Conservation (phyloP, 805 yeast species). For the Metschnikowia vanudenii region DNA sequence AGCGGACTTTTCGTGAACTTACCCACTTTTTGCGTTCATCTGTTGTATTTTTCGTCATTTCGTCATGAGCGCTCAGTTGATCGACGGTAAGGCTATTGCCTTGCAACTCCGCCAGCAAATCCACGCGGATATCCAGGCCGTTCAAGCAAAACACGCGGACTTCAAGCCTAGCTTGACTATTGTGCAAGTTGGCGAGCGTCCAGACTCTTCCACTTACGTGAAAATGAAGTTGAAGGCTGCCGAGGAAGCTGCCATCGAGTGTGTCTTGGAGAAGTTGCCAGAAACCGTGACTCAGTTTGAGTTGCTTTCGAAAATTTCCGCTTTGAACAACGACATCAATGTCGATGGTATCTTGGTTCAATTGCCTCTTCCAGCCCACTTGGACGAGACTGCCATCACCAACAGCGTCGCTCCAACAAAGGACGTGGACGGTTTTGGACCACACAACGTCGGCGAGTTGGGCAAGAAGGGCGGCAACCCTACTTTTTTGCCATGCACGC, state of each 20-base stretch:
- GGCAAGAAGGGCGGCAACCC: slow-evolving; percentile 73
- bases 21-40: background rate
- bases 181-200: slow-evolving; percentile 74
- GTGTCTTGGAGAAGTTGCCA: slow-evolving; percentile 59
- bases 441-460: slow-evolving; percentile 73
- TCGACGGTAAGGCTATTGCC: slow-evolving; percentile 48
- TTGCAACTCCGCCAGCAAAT: slow-evolving; percentile 36
- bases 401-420: slow-evolving; percentile 63
- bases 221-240: slow-evolving; percentile 80
- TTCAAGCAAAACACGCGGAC: slow-evolving; percentile 46
- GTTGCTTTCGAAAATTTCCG: slow-evolving; percentile 51
- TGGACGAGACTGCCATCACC: slow-evolving; percentile 66
- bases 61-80: slow-evolving; percentile 34
- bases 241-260: slow-evolving; percentile 61
- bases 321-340: slow-evolving; percentile 54
- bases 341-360: slow-evolving; percentile 78
- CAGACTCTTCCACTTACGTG: slow-evolving; percentile 80
- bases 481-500: slow-evolving; percentile 76
- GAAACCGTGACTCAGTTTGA: slow-evolving; percentile 55
- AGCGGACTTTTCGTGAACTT: no score
- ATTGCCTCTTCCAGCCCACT: slow-evolving; percentile 70
- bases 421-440: slow-evolving; percentile 84
- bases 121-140: slow-evolving; percentile 39
- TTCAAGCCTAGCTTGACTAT: slow-evolving; percentile 68
- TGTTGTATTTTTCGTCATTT: background rate